A percentile compares a stretch with the other conserved stretches of the same genome.
These are phyloP conservation scores for Coniella lustricola DNA, from an alignment of 2,329 filamentous ascomycete genomes.

Conservation along the genomic window DNA sequence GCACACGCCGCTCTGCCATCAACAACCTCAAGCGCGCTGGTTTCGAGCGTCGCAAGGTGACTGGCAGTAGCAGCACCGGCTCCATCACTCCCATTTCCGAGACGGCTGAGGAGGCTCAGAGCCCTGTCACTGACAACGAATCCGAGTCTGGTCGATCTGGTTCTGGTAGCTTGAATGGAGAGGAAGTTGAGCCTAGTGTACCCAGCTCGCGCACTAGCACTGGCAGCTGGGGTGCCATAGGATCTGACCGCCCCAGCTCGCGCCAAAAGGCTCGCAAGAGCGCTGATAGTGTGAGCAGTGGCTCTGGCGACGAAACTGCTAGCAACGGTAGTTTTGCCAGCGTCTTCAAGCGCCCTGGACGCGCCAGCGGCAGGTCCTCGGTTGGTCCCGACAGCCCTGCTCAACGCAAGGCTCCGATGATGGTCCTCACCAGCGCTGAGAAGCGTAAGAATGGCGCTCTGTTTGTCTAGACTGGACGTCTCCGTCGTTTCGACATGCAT, in stretches of 20 bases:
- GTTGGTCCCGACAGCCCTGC: constrained; percentile 36
- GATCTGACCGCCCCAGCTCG: constrained; percentile 73
- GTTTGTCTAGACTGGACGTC: constrained; percentile 2
- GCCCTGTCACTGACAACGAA: constrained; percentile 65
- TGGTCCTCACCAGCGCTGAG: constrained; percentile 81
- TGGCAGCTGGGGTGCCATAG: constrained; percentile 70
- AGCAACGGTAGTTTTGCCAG: constrained; percentile 56
- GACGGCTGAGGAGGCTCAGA: constrained; percentile 58
- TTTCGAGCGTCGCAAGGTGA: constrained; percentile 74
- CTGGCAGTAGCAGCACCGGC: constrained; percentile 62
- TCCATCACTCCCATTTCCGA: constrained; percentile 90
- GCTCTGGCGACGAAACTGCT: constrained; percentile 43
- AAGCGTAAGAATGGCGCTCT: constrained; percentile 66
- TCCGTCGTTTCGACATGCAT: background rate
- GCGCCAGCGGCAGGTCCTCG: constrained; percentile 36
- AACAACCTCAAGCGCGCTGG: constrained; percentile 88
- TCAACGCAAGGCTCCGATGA: constrained; percentile 76
- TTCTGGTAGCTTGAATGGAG: constrained; percentile 74
- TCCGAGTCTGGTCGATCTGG: constrained; percentile 65
- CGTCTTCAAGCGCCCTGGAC: constrained; percentile 56
- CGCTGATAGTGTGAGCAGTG: constrained; percentile 59
- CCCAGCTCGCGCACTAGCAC: constrained; percentile 73
- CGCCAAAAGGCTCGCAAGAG: constrained; percentile 58
- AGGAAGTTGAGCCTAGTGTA: constrained; percentile 54
- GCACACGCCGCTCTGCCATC: constrained; percentile 85